phyloP scores from a whole-genome alignment of 208 protist genomes.

The Trypanosoma melophagium region DNA sequence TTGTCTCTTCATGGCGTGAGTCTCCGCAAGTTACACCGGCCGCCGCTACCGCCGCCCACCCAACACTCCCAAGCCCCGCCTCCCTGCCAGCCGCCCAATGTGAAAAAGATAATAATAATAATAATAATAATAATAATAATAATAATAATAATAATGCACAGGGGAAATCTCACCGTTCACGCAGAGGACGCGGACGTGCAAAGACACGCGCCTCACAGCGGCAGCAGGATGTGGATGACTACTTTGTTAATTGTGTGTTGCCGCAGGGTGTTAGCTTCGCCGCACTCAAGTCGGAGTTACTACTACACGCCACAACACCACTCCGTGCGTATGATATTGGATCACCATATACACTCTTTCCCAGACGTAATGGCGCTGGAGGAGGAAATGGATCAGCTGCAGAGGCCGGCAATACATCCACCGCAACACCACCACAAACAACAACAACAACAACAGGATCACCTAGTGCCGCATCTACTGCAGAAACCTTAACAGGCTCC shows the following conservation, averaged over 20 bases:
- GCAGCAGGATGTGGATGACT: constrained; percentile 60
- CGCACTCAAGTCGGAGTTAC: constrained; percentile 54
- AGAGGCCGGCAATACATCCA: neutral
- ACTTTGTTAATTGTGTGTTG: constrained; percentile 60
- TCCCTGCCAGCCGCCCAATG: constrained; percentile 15
- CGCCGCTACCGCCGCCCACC: neutral
- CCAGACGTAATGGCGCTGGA: constrained; percentile 10
- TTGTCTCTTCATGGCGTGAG: constrained; percentile 70
- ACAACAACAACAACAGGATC: neutral
- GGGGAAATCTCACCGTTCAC: constrained; percentile 17
- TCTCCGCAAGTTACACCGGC: constrained; percentile 30
- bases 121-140: constrained; percentile 16
- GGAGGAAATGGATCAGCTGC: neutral
- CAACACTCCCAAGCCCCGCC: constrained; percentile 13
- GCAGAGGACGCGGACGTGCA: constrained; percentile 20
- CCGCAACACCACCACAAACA: neutral
- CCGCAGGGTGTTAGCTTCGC: constrained; percentile 36
- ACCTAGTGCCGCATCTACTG: neutral
- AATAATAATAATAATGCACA: neutral
- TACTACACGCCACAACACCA: constrained; percentile 39
- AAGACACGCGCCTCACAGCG: constrained; percentile 22
- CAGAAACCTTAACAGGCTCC: neutral
- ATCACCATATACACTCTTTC: constrained; percentile 38
- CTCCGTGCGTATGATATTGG: constrained; percentile 62
- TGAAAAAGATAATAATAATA: constrained; percentile 8